phyloP scores from a whole-genome alignment of 176 grass and related monocot genomes.

The Puccinellia tenuiflora region DNA sequence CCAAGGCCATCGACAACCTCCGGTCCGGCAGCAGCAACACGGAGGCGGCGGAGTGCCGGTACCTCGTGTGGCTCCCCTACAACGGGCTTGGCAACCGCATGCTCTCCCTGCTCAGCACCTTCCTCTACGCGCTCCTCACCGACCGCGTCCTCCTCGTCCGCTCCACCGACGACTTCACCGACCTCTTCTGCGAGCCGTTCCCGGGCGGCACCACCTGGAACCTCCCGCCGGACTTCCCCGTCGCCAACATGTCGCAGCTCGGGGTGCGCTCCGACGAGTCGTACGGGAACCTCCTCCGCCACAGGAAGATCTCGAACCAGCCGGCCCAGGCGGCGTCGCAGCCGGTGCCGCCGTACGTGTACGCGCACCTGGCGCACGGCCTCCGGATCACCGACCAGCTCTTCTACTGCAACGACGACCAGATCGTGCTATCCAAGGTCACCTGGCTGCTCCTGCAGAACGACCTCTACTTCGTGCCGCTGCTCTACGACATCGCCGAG shows the following conservation, averaged over 20 bases:
- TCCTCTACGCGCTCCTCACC: constrained; percentile 62
- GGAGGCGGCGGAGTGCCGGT: constrained; percentile 29
- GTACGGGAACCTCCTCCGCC: constrained; percentile 41
- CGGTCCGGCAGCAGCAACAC: constrained; percentile 11
- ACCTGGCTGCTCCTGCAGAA: constrained; percentile 54
- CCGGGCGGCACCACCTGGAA: constrained; percentile 37
- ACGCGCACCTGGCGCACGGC: constrained; percentile 39
- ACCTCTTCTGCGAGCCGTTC: constrained; percentile 79
- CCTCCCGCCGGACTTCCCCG: constrained; percentile 43
- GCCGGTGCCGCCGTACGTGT: constrained; percentile 43
- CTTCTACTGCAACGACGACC: constrained; percentile 58
- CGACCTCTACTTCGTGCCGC: constrained; percentile 45
- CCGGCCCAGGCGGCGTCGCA: neutral
- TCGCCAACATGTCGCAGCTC: constrained; percentile 15
- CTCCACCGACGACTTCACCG: constrained; percentile 21
- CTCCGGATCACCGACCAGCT: neutral
- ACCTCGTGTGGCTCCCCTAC: constrained; percentile 42
- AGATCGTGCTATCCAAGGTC: constrained; percentile 38
- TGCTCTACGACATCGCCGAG: constrained; percentile 35
- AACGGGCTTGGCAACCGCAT: constrained; percentile 65
- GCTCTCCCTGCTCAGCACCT: constrained; percentile 33
- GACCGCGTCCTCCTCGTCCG: constrained; percentile 42
- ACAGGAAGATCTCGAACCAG: constrained; percentile 10
- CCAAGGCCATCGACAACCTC: constrained; percentile 29
- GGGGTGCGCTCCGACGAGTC: neutral